These are phyloP conservation scores for Colletotrichum paranaense DNA, from an alignment of 2,329 filamentous ascomycete genomes.

Conservation along the genomic window DNA sequence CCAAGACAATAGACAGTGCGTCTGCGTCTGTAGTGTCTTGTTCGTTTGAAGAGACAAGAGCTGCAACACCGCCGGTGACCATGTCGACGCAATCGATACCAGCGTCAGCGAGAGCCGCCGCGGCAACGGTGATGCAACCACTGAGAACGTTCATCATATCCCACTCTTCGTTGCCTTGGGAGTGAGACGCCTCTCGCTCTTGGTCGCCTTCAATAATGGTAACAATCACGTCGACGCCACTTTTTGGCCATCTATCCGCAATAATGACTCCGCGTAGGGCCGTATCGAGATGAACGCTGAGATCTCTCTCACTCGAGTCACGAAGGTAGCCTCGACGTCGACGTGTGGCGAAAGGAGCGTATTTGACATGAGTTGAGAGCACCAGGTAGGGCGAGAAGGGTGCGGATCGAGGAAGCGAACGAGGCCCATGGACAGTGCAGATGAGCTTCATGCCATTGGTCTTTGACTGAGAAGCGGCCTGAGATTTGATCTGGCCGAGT, in stretches of 20 bases:
- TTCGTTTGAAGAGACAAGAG: conserved; percentile 65
- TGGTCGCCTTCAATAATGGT: conserved; percentile 95
- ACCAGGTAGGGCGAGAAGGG: conserved; percentile 94
- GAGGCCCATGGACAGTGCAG: conserved; percentile 92
- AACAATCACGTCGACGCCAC: conserved; percentile 92
- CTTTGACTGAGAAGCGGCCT: conserved; percentile 48
- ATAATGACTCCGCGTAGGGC: conserved; percentile 91
- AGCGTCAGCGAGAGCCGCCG: conserved; percentile 91
- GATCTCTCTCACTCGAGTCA: conserved; percentile 86
- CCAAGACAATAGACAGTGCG: conserved; percentile 68
- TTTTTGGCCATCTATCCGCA: conserved; percentile 98
- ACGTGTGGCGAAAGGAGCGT: conserved; percentile 91
- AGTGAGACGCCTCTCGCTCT: conserved; percentile 65
- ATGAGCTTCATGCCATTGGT: conserved; percentile 86
- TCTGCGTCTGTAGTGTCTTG: conserved; percentile 26
- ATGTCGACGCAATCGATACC: conserved; percentile 96
- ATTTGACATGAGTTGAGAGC: conserved; percentile 94
- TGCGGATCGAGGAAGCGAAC: conserved; percentile 88
- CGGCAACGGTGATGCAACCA: conserved; percentile 92
- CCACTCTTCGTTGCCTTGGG: conserved; percentile 74
- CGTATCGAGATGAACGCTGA: conserved; percentile 91
- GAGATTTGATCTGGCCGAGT: conserved; percentile 46
- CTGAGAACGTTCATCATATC: conserved; percentile 92
- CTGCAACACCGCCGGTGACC: conserved; percentile 89
- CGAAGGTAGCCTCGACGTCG: conserved; percentile 86